Percentiles rank a stretch among this genome's conserved stretches.
These are phyloP conservation scores for Magnaporthiopsis incrustans DNA, from an alignment of 2,329 filamentous ascomycete species.

Conservation along the genomic window DNA sequence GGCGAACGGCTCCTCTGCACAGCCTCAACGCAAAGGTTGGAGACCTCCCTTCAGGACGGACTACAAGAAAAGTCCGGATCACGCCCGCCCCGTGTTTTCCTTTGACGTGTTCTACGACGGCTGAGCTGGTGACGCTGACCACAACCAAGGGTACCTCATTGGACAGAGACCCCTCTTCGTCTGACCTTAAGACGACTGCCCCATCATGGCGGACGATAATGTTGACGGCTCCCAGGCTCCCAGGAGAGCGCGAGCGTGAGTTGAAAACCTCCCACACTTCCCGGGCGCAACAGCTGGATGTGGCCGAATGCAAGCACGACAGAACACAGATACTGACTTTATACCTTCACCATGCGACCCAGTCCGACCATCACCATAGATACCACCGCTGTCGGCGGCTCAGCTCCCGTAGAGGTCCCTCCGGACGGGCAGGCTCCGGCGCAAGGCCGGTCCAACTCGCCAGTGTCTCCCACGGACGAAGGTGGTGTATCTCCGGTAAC, in stretches of 20 bases:
- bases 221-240: slow-evolving; percentile 1
- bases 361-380: slow-evolving; percentile 50
- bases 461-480: slow-evolving; percentile 30
- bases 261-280: neutral
- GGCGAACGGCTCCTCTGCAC: neutral
- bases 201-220: slow-evolving; percentile 1
- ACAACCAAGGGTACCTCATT: neutral
- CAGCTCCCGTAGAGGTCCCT: slow-evolving; percentile 20
- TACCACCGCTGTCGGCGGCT: slow-evolving; percentile 32
- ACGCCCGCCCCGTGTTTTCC: neutral
- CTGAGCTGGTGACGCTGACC: slow-evolving; percentile 7
- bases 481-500: slow-evolving; percentile 29
- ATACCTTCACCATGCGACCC: slow-evolving; percentile 1
- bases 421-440: slow-evolving; percentile 19
- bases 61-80: neutral
- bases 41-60: neutral
- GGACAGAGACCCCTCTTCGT: neutral
- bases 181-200: neutral
- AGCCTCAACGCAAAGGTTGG: neutral
- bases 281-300: neutral
- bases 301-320: neutral
- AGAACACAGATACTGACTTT: slow-evolving; percentile 12
- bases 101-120: neutral
- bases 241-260: slow-evolving; percentile 7
- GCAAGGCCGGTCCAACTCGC: slow-evolving; percentile 20